Base-by-base conservation (phyloP, 805 yeast genomes). In the Yarrowia osloensis region DNA sequence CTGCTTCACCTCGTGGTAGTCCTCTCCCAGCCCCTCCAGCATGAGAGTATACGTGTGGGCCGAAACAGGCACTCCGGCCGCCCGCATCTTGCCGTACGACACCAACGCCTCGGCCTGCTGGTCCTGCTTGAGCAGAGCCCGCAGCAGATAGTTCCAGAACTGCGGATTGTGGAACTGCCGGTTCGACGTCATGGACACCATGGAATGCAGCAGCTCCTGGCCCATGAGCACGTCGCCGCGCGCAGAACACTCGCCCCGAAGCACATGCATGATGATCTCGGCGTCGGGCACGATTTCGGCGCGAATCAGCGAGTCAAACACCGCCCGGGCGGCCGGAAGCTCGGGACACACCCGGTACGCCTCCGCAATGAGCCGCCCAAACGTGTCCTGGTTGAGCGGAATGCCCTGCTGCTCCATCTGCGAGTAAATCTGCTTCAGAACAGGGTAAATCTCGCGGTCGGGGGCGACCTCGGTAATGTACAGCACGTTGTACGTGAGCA, bases 121-220 rank as follows among this genome's bases (percentile, higher is more conserved):
- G 12, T 35, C 54, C 44, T 61, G 66, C 54, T 44, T 44, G 5
- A 61, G 11, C 54, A 61, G 26, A 3, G 66, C 54, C 11, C 54
- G 40, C n/a, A 61, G n/a, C 24, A 61, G n/a, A 15, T 44, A 61
- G 54, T 61, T 61, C 66, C 66, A 61, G 19, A 17, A 61, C 42
- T 17, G 24, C 19, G 49, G 63, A 8, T 40, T 28, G 28, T 28
- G 63, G 19, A 57, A 54, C 1, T 37, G n/a, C n/a, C 33, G 22
- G 12, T n/a, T 37, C 0, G 46, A 26, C 26, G 62, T 22, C 62
- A 54, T 54, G 24, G 46, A 24, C 8, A 19, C 19, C 66, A 61
- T 61, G 33, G 66, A 44, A 44, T 61, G 66, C 66, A 61, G 8
- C 19, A 61, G 44, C 13, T 61, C 44, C 22, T 61, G 52, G 33